Evolutionary conservation across 352 stramenopile species (phyloP), one percentile per base, ranked within the genome.

Genomic region (Phytophthora cajani): DNA sequence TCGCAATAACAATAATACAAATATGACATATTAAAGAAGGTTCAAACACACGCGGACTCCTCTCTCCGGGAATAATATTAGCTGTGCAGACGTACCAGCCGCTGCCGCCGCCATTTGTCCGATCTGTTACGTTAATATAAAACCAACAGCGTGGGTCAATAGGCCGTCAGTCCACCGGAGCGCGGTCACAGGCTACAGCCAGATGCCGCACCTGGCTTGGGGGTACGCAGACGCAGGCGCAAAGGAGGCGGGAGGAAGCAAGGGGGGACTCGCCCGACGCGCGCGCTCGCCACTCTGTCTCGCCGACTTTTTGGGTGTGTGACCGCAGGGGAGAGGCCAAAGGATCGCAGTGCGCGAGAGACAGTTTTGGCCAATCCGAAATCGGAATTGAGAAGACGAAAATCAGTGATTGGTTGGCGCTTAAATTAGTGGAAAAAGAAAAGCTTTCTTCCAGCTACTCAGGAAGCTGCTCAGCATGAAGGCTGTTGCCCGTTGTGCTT

Each of bases 41-140:
- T 27, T 10, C 12, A 21, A 62, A 10, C 12, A 3, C 17, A 5
- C 10, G 16, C 16, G 14, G 44, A 57, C 59, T 46, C 30, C 58
- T 60, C 40, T 30, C 36, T 42, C 27, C 25, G 25, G 55, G 17
- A 56, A 36, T 62, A 60, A 74, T 38, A 38, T 38, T 38, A 12
- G 32, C 32, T 11, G 9, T 11, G 32, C 46, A 54, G 62, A 32
- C 30, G 62, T 74, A 78, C 75, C 72, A 69, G 61, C 59, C 50
- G 67, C 75, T 58, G 72, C 68, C 32, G 72, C 62, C 58, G 75
- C 72, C 75, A 82, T 80, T 66, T 30, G 30, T 32, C 56, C 42
- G 38, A 61, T 71, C 65, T 74, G 67, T 56, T 71, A 67, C 52
- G 33, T 56, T 59, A 62, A 17, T 23, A 12, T n/a, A 40, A 62